Evolutionary conservation across 176 grass and related monocot species (phyloP).

Genomic region (Avena eriantha): DNA sequence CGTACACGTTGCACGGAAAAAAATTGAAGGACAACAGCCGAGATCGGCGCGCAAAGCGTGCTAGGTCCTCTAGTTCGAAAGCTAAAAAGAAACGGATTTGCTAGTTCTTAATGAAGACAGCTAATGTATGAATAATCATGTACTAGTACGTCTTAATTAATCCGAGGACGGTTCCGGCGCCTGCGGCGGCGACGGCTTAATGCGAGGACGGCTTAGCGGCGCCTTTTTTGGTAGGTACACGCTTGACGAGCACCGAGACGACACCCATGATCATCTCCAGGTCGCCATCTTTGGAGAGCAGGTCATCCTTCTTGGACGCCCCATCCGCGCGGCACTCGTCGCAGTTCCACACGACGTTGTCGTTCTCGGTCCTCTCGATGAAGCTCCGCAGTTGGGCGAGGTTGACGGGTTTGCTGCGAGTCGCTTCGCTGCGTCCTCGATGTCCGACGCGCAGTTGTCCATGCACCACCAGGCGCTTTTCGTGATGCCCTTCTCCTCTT

Average conservation of each 20-base stretch:
- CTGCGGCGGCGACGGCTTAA: neutral
- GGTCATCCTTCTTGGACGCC: slow-evolving; percentile 2
- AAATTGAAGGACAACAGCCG: too few relatives aligned
- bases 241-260: neutral
- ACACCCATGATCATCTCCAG: slow-evolving; percentile 2
- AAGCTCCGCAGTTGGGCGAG: neutral
- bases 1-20: too few relatives aligned
- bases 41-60: too few relatives aligned
- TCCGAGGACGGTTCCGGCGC: too few relatives aligned
- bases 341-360: neutral
- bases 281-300: slow-evolving; percentile 1
- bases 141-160: too few relatives aligned
- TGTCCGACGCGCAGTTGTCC: neutral
- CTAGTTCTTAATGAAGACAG: too few relatives aligned
- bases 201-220: neutral
- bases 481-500: slow-evolving; percentile 14
- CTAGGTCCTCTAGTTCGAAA: too few relatives aligned
- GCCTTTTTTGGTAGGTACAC: neutral
- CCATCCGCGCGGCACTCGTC: neutral
- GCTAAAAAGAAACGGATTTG: too few relatives aligned
- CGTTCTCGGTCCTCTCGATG: slow-evolving; percentile 12
- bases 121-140: too few relatives aligned
- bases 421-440: neutral
- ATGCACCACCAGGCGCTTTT: slow-evolving; percentile 17
- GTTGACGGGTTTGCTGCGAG: neutral